phyloP scores from a whole-genome alignment of 2,329 filamentous ascomycete genomes.

The Helminthosporium solani region DNA sequence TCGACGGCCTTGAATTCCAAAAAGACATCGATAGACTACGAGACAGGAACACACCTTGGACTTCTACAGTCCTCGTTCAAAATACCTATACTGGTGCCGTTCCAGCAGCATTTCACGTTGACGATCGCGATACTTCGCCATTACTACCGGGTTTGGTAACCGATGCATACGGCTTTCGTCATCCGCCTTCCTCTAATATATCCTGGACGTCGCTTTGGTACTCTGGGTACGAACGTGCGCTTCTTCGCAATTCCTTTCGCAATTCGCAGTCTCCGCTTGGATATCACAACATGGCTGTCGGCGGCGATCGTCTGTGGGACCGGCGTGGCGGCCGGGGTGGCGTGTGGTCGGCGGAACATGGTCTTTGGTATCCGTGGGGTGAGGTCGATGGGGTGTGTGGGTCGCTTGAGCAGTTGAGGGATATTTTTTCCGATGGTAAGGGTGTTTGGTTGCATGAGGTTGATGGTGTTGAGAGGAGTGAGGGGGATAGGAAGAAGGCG shows the following conservation, averaged over 20 bases:
- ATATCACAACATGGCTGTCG: constrained; percentile 47
- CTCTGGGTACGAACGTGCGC: constrained; percentile 48
- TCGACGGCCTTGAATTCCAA: constrained; percentile 28
- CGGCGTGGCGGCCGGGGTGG: constrained; percentile 54
- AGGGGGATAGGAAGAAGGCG: constrained; percentile 14
- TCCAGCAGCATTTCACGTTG: constrained; percentile 48
- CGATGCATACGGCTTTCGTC: not conserved
- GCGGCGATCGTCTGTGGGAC: constrained; percentile 53
- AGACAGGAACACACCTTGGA: constrained; percentile 46
- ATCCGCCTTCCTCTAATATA: constrained; percentile 23
- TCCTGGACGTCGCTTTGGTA: constrained; percentile 54
- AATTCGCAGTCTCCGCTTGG: constrained; percentile 45
- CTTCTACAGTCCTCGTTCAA: constrained; percentile 47
- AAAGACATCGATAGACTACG: constrained; percentile 46
- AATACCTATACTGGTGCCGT: constrained; percentile 52
- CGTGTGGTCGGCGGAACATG: constrained; percentile 53
- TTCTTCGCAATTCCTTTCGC: constrained; percentile 53
- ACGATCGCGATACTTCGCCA: constrained; percentile 3
- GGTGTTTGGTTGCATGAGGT: constrained; percentile 43
- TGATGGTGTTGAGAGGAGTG: constrained; percentile 16
- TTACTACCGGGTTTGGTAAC: not conserved
- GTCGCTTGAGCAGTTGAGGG: constrained; percentile 40
- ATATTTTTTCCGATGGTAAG: constrained; percentile 51
- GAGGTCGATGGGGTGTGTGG: constrained; percentile 47
- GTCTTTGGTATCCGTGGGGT: constrained; percentile 50